These are phyloP conservation scores for Ganoderma sp. DNA, from an alignment of 1,284 basidiomycete species.

Conservation along the genomic window DNA sequence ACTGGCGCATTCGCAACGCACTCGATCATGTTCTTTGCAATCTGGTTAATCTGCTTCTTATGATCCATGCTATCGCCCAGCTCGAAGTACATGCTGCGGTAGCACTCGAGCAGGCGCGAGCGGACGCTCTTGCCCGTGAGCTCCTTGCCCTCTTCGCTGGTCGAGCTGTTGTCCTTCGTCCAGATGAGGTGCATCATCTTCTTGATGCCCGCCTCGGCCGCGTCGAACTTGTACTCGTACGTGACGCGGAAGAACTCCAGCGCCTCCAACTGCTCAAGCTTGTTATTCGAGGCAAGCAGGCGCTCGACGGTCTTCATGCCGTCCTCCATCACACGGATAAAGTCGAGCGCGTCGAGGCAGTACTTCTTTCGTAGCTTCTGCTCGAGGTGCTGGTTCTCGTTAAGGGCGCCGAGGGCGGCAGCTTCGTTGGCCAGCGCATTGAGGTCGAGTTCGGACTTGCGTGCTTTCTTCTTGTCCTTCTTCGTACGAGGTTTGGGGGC, in stretches of 20 bases:
- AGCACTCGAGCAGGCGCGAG: slow-evolving; percentile 88
- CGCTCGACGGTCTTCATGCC: slow-evolving; percentile 80
- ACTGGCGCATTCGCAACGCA: slow-evolving; percentile 46
- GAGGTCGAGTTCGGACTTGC: slow-evolving; percentile 74
- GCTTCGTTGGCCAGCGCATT: slow-evolving; percentile 70
- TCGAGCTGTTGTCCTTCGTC: slow-evolving; percentile 92
- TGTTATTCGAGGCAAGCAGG: slow-evolving; percentile 89
- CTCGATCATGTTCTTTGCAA: slow-evolving; percentile 99
- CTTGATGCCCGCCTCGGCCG: slow-evolving; percentile 83
- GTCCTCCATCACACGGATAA: slow-evolving; percentile 84
- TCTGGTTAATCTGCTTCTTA: slow-evolving; percentile 90
- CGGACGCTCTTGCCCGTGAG: slow-evolving; percentile 79
- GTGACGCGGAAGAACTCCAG: slow-evolving; percentile 95
- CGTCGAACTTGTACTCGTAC: slow-evolving; percentile 82
- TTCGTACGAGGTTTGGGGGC: slow-evolving; percentile 36
- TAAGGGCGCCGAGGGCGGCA: slow-evolving; percentile 66
- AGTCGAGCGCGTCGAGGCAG: slow-evolving; percentile 85
- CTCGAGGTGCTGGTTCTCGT: slow-evolving; percentile 69
- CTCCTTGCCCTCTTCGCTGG: slow-evolving; percentile 86
- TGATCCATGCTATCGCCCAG: slow-evolving; percentile 70
- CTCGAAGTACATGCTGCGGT: slow-evolving; percentile 90
- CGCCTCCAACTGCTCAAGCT: slow-evolving; percentile 92
- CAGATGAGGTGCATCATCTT: slow-evolving; percentile 98
- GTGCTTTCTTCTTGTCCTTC: slow-evolving; percentile 58
- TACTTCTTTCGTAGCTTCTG: slow-evolving; percentile 88